Percentiles rank a stretch among this genome's conserved stretches.
phyloP scores from a whole-genome alignment of 202 grass and related monocot genomes.

The Schoenoplectus triqueter region DNA sequence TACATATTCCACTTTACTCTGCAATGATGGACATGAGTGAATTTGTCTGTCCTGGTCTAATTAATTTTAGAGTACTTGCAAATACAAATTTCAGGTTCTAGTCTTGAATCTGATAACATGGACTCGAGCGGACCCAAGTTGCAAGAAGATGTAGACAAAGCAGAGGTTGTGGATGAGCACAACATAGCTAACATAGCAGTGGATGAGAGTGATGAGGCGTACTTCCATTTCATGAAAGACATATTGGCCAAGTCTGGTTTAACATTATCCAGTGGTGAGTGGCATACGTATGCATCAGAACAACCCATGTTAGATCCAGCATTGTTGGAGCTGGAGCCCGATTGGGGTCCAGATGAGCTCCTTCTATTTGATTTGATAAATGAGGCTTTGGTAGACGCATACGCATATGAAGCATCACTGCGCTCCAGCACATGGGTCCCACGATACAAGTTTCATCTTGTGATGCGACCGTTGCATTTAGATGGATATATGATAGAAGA shows the following conservation, averaged over 20 bases:
- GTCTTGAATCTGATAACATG: conserved; percentile 7
- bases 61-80: background rate
- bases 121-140: conserved; percentile 39
- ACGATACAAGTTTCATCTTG: conserved; percentile 29
- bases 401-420: conserved; percentile 64
- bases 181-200: conserved; percentile 62
- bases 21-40: too few relatives aligned
- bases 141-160: conserved; percentile 36
- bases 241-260: conserved; percentile 85
- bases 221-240: conserved; percentile 81
- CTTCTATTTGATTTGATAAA: conserved; percentile 95
- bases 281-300: conserved; percentile 48
- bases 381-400: conserved; percentile 71
- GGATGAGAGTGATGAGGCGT: conserved; percentile 67
- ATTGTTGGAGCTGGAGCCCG: conserved; percentile 65
- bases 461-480: conserved; percentile 58
- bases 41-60: background rate
- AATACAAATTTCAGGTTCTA: conserved; percentile 27
- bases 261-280: conserved; percentile 44
- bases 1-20: background rate
- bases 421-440: conserved; percentile 51
- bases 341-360: conserved; percentile 59
- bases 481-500: conserved; percentile 67
- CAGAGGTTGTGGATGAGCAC: conserved; percentile 40
- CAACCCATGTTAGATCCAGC: conserved; percentile 62